phyloP scores from a whole-genome alignment of 129 eudicot genomes.

The Tagetes patula region DNA sequence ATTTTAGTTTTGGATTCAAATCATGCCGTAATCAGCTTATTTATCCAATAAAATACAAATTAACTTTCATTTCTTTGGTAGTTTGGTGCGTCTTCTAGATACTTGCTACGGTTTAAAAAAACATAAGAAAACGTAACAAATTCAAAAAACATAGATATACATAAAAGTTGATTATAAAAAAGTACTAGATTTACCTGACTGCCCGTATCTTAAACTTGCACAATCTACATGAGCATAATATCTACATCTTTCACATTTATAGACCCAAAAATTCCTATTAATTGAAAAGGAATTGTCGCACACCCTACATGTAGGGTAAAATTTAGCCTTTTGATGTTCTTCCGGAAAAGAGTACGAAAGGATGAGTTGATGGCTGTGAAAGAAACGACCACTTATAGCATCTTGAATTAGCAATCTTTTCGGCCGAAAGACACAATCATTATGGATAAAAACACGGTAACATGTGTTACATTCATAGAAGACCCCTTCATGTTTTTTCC shows the following conservation, averaged over 20 bases:
- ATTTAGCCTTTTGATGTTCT: neutral
- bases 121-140: too few species aligned
- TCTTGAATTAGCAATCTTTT: neutral
- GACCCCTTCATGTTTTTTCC: neutral
- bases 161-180: neutral
- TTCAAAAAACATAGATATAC: too few species aligned
- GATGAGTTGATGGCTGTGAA: constrained; percentile 21
- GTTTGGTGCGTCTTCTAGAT: too few species aligned
- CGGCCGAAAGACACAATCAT: neutral
- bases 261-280: constrained; percentile 11
- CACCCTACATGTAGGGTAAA: neutral
- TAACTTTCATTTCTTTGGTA: too few species aligned
- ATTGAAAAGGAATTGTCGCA: neutral
- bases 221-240: constrained; percentile 27
- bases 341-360: constrained; percentile 14
- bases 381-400: neutral
- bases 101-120: too few species aligned
- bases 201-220: neutral
- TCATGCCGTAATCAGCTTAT: too few species aligned
- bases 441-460: constrained; percentile 1
- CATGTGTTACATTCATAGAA: constrained; percentile 29
- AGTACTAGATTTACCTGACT: neutral
- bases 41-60: too few species aligned
- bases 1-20: too few species aligned
- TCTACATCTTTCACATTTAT: constrained; percentile 18